Conservation (phyloP, 345 rosid species). For the Boechera divaricarpa region DNA sequence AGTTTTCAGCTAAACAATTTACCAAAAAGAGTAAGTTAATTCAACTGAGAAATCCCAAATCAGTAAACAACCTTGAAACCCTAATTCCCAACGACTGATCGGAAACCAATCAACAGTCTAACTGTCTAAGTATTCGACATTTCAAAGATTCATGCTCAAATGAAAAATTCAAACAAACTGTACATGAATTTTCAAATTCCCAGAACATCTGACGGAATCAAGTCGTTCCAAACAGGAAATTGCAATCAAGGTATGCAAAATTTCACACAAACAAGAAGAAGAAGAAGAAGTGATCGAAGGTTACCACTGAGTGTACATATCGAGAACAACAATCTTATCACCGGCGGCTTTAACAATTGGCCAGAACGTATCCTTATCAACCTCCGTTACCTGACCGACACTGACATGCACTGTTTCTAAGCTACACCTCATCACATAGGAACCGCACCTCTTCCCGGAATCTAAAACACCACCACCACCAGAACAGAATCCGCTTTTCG, state of each 20-base stretch:
- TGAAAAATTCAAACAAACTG: not conserved
- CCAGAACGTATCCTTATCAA: conserved; percentile 87
- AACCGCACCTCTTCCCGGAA: conserved; percentile 18
- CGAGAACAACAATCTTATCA: conserved; percentile 84
- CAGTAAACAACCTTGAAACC: not conserved
- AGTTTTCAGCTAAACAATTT: not conserved
- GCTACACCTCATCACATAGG: conserved; percentile 59
- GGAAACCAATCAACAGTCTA: not conserved
- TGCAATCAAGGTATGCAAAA: not conserved
- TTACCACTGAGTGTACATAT: conserved; percentile 98
- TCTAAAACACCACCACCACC: conserved; percentile 17
- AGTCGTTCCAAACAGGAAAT: not conserved
- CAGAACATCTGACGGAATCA: not conserved
- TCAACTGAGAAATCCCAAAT: not conserved
- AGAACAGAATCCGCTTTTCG: conserved; percentile 1
- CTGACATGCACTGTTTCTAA: conserved; percentile 65
- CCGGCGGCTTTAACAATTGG: conserved; percentile 85
- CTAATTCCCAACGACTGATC: not conserved
- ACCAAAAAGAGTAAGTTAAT: not conserved
- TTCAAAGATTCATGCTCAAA: not conserved
- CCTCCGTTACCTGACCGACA: conserved; percentile 90
- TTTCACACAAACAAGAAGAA: not conserved
- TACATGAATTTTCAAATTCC: not conserved
- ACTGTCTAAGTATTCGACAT: not conserved
- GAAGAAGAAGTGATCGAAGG: not conserved